Conservation (phyloP, 1,284 basidiomycete genomes). For the Limonomyces culmigenus region DNA sequence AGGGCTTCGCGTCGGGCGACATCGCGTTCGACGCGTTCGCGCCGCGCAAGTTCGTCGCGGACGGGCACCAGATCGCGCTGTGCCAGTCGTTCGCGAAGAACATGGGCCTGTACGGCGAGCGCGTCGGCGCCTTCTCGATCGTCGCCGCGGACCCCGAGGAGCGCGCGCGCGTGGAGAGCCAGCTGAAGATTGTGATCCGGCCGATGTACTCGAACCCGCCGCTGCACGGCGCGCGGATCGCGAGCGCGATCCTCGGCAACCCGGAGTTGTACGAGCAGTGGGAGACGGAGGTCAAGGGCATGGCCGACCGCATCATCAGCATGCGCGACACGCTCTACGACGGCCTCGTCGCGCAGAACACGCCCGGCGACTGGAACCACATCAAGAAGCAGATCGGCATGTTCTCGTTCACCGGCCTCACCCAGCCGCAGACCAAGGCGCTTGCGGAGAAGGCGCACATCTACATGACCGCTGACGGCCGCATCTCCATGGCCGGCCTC, state of each 20-base stretch:
- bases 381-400: constrained; percentile 95
- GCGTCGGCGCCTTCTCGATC: constrained; percentile 89
- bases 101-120: constrained; percentile 96
- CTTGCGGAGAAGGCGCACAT: constrained; percentile 88
- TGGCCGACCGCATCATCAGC: constrained; percentile 93
- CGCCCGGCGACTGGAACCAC: constrained; percentile 91
- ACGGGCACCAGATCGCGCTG: constrained; percentile 78
- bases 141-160: constrained; percentile 62
- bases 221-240: constrained; percentile 86
- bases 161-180: constrained; percentile 80
- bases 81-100: constrained; percentile 98
- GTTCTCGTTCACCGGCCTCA: constrained; percentile 90
- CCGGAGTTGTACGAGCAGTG: constrained; percentile 74
- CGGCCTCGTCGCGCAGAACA: constrained; percentile 65
- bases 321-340: constrained; percentile 85
- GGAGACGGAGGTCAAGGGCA: constrained; percentile 84
- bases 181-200: constrained; percentile 91
- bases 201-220: constrained; percentile 99
- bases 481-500: constrained; percentile 93
- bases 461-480: constrained; percentile 83
- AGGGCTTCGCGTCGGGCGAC: constrained; percentile 86
- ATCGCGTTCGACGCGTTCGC: constrained; percentile 87
- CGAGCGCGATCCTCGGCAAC: constrained; percentile 67
- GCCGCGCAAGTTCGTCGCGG: constrained; percentile 82
- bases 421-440: constrained; percentile 68